phyloP scores from a whole-genome alignment of 176 grass and related monocot species.

The Microstegium vimineum region DNA sequence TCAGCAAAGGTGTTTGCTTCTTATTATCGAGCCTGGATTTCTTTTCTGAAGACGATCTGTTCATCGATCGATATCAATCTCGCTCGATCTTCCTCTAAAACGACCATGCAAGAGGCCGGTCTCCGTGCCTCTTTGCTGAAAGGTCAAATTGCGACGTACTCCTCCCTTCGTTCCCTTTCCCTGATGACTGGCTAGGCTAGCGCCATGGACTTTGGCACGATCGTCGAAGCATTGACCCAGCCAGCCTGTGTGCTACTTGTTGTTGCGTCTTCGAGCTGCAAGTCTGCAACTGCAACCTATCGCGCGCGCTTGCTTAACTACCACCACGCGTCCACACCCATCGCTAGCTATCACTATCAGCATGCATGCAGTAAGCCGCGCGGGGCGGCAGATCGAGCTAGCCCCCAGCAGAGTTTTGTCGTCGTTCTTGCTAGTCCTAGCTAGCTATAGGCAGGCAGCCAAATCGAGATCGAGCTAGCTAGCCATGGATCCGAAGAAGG shows the following conservation, averaged over 20 bases:
- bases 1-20: neutral
- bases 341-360: neutral
- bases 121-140: neutral
- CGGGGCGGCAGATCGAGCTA: neutral
- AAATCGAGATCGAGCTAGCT: too few relatives aligned
- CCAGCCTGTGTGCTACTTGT: neutral
- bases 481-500: neutral
- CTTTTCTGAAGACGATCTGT: neutral
- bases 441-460: too few relatives aligned
- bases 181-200: neutral
- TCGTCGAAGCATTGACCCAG: constrained; percentile 21
- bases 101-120: neutral
- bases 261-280: neutral
- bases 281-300: neutral
- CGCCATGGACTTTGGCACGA: neutral
- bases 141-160: neutral
- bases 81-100: too few relatives aligned
- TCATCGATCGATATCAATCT: too few relatives aligned
- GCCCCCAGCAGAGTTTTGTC: neutral
- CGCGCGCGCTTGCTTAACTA: too few relatives aligned
- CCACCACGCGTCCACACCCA: too few relatives aligned
- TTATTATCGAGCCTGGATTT: neutral
- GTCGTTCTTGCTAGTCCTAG: neutral
- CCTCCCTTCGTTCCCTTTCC: too few relatives aligned
- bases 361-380: neutral